Evolutionary conservation across 2,329 filamentous ascomycete genomes (phyloP).

Genomic region (Tolypocladium amazonense): DNA sequence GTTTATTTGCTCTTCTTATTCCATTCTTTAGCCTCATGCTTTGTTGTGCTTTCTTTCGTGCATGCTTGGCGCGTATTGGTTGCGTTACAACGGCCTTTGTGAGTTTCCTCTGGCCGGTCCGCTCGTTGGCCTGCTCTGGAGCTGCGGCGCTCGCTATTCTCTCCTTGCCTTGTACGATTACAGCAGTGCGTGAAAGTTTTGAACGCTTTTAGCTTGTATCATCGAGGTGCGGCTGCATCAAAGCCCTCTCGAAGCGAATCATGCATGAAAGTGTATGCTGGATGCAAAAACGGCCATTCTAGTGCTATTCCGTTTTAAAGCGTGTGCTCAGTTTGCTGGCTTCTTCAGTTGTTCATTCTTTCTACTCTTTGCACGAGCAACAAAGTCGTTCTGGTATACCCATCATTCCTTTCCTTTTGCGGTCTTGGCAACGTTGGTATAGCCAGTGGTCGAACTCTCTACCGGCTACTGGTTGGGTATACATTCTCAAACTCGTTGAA

Average conservation of each 20-base stretch:
- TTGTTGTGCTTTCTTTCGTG: conserved; percentile 11
- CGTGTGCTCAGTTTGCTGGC: not conserved
- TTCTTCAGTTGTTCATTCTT: not conserved
- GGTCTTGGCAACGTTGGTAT: not conserved
- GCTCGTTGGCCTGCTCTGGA: not conserved
- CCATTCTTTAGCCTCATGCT: conserved; percentile 13
- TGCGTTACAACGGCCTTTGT: not conserved
- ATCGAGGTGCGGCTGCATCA: not conserved
- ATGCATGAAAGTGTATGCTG: not conserved
- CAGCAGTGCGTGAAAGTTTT: not conserved
- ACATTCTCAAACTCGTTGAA: not conserved
- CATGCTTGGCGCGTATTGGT: conserved; percentile 2
- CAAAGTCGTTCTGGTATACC: not conserved
- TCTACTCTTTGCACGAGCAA: not conserved
- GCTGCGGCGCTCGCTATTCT: not conserved
- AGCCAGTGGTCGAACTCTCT: not conserved
- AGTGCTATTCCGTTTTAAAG: not conserved
- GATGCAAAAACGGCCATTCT: not conserved
- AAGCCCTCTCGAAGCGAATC: not conserved
- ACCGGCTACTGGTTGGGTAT: not conserved
- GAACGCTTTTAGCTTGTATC: not conserved
- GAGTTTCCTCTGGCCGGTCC: not conserved
- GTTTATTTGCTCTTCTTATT: conserved; percentile 14
- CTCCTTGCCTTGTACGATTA: not conserved
- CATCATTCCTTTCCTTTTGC: not conserved